Evolutionary conservation across 306 rosid genomes (phyloP), one percentile per base, ranked within the genome.

Genomic region (Senna siamea): DNA sequence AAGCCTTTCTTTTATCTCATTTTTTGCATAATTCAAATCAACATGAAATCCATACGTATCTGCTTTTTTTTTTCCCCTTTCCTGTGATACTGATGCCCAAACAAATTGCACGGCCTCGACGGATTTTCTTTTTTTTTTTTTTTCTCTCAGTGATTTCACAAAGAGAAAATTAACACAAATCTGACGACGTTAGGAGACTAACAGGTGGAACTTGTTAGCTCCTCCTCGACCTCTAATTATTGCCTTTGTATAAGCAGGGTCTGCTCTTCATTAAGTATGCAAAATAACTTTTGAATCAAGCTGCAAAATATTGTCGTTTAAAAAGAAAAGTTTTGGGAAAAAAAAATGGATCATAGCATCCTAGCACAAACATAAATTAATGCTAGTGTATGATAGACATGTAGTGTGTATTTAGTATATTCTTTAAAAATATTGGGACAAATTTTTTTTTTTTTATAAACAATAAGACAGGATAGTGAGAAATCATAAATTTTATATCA

Each of bases 101-200:
- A 54, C 69, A 37, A 22, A 40, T 64, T 23, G 23, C 37, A 22
- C 66, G 58, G 35, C 69, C 72, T 80, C 79, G 84, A 82, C 84
- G 47, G 18, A 37, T 2, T 37, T 2, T 52, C 55, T 26, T n/a
- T n/a, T n/a, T n/a, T n/a, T 26, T 26, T 26, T 26, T 69, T 34
- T 60, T 17, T 7, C 10, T 17, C 23, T 35, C 46, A 34, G 28
- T 12, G 15, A 61, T 37, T 47, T 34, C 17, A 35, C 26, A 20
- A 15, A 60, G 14, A 35, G n/a, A 7, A 7, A 59, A 59, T 17
- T 34, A n/a, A 35, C 15, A 57, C 20, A n/a, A n/a, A 32, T 57
- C 19, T 6, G 40, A 56, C 18, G 14, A 7, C 17, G 23, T 3
- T 32, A 8, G 7, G 23, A 59, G 18, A 14, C 19, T 47, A 47